Conservation (phyloP, 2,329 filamentous ascomycete species). For the Dothideomycetes sp. region DNA sequence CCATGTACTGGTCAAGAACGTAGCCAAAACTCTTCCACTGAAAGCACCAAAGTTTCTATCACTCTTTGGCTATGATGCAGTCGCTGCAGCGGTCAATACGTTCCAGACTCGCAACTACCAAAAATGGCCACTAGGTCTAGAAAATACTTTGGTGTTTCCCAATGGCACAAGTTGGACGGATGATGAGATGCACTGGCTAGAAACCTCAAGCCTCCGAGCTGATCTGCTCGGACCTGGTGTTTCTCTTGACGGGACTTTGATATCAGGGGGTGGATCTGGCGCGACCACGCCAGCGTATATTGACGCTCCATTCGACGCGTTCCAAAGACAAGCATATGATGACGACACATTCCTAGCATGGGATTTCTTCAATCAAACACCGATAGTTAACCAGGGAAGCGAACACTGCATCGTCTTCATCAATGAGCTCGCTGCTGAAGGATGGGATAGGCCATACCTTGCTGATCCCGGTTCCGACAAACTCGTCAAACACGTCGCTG, state of each 20-base stretch:
- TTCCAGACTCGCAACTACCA: slow-evolving; percentile 4
- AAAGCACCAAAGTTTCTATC: slow-evolving; percentile 40
- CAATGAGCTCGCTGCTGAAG: slow-evolving; percentile 38
- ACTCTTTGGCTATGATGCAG: slow-evolving; percentile 51
- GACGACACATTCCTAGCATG: slow-evolving; percentile 49
- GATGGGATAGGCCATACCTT: slow-evolving; percentile 25
- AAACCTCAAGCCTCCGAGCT: slow-evolving; percentile 30
- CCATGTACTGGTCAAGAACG: slow-evolving; percentile 55
- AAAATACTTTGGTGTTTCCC: neutral
- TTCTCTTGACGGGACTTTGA: slow-evolving; percentile 19
- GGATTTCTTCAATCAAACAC: slow-evolving; percentile 42
- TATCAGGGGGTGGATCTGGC: slow-evolving; percentile 26
- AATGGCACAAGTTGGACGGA: slow-evolving; percentile 1
- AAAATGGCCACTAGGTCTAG: neutral
- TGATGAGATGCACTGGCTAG: no score
- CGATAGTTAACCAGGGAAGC: slow-evolving; percentile 34
- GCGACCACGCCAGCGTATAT: slow-evolving; percentile 23
- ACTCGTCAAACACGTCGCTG: slow-evolving; percentile 47
- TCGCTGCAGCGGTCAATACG: slow-evolving; percentile 10
- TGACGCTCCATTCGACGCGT: slow-evolving; percentile 23
- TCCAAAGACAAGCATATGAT: slow-evolving; percentile 24
- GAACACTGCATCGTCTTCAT: slow-evolving; percentile 45
- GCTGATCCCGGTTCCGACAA: slow-evolving; percentile 37
- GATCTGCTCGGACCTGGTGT: slow-evolving; percentile 3
- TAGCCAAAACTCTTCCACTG: slow-evolving; percentile 45